Evolutionary conservation across 192 early-diverging fungal species (phyloP), one percentile per base, ranked within the genome.

Genomic region (Coemansia umbellata): DNA sequence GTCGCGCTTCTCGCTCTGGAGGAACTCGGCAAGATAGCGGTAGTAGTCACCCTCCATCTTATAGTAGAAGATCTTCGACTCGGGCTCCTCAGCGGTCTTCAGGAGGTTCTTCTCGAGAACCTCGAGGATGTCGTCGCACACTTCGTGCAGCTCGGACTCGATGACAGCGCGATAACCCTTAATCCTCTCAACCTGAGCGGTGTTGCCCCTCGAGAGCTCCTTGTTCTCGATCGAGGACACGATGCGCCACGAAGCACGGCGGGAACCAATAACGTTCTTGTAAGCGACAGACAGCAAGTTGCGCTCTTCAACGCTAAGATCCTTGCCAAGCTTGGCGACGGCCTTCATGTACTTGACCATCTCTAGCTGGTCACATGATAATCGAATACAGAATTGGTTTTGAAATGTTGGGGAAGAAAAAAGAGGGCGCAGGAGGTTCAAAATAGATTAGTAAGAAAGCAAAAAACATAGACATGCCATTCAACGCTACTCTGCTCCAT

Each of bases 21-120:
- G 84, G 76, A 98, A 98, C 81, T 98, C 96, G 66, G 96, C 96
- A 27, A 98, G 85, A 80, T 98, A 98, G 74, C 96, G 89, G 85
- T 93, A 88, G 84, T 98, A 98, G 78, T 98, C 96, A 53, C 94
- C 96, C 90, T 94, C 95, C 96, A 99, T 97, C 87, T 98, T 98
- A 87, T 89, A 95, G 86, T 96, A 99, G 82, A 99, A 99, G 73
- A 99, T 93, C 83, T 93, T 94, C 63, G 96, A 97, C 82, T 99
- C 96, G 67, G 91, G 88, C 78, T 90, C 85, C 70, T 88, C 88
- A 52, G 92, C 91, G 58, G 84, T 78, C 57, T 91, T 90, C 60
- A 99, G 92, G 59, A 97, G 79, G 80, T 94, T 84, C 26, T 94
- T 84, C 63, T 84, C 84, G 47, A 99, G 81, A 35, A 99, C 96